Evolutionary conservation across 2,329 filamentous ascomycete species (phyloP).

Genomic region (Didymosphaeria variabile): DNA sequence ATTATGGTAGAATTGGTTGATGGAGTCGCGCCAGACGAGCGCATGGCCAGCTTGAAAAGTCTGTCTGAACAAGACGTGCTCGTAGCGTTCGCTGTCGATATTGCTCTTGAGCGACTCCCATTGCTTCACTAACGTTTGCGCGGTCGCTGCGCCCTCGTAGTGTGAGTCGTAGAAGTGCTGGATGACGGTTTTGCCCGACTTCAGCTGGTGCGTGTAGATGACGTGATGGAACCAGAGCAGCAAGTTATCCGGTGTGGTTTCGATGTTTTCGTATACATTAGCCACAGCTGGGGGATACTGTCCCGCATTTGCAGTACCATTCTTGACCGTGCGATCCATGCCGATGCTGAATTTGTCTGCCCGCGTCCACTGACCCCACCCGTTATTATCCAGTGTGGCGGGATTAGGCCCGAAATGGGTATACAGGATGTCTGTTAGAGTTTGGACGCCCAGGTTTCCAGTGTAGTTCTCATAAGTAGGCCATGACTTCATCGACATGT

Average conservation of each 20-base stretch:
- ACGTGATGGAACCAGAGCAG: conserved; percentile 81
- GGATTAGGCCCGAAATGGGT: conserved; percentile 75
- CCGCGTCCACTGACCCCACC: conserved; percentile 77
- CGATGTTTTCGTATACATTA: conserved; percentile 65
- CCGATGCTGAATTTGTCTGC: conserved; percentile 68
- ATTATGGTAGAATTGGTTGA: conserved; percentile 71
- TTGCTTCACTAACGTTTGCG: conserved; percentile 63
- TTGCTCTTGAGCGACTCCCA: conserved; percentile 66
- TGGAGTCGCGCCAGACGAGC: conserved; percentile 74
- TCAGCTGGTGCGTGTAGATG: conserved; percentile 69
- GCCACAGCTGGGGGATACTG: conserved; percentile 72
- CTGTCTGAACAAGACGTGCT: conserved; percentile 67
- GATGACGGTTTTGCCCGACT: conserved; percentile 72
- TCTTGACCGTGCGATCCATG: conserved; percentile 75
- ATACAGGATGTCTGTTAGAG: conserved; percentile 72
- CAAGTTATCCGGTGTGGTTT: conserved; percentile 72
- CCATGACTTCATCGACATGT: conserved; percentile 75
- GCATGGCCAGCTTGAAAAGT: conserved; percentile 74
- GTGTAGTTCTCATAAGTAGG: conserved; percentile 75
- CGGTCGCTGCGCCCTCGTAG: conserved; percentile 67
- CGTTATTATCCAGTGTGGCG: conserved; percentile 71
- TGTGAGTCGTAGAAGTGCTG: conserved; percentile 73
- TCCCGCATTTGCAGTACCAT: conserved; percentile 71
- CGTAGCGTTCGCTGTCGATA: conserved; percentile 68
- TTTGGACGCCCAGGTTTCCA: conserved; percentile 75